Percentiles rank a stretch among this genome's conserved stretches.
Conservation (phyloP, 306 rosid species). For the Alnus rubra region DNA sequence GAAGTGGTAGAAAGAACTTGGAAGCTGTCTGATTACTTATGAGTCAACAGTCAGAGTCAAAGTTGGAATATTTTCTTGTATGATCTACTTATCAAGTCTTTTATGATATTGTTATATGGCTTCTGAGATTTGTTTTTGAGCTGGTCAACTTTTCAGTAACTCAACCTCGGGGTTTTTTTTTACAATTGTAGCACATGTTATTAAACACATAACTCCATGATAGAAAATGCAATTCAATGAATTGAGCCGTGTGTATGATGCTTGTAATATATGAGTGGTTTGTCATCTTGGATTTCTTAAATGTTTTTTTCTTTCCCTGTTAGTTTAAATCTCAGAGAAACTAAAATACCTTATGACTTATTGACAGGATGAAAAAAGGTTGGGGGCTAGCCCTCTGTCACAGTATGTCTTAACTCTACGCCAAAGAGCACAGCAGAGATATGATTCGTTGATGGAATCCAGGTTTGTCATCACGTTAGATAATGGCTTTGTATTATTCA, state of each 20-base stretch:
- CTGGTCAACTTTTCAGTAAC: background rate
- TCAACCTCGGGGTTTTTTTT: background rate
- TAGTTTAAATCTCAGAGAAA: background rate
- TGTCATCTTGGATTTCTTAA: background rate
- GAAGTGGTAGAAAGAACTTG: background rate
- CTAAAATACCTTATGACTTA: conserved; percentile 8
- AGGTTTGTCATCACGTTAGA: conserved; percentile 46
- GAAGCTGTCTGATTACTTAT: background rate
- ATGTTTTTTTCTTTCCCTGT: background rate
- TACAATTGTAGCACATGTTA: background rate
- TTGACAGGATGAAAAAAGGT: conserved; percentile 67
- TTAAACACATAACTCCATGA: background rate
- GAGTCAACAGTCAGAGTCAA: background rate
- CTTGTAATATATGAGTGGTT: background rate
- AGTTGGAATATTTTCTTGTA: background rate
- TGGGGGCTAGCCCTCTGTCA: conserved; percentile 64
- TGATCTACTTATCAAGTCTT: background rate
- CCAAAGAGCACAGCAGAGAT: conserved; percentile 65
- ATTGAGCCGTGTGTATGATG: conserved; percentile 4
- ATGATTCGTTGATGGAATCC: conserved; percentile 63
- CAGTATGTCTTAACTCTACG: conserved; percentile 49
- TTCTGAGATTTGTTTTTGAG: background rate
- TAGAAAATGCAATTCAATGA: conserved; percentile 1
- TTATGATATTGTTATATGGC: background rate
- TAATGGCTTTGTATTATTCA: conserved; percentile 16